phyloP scores from a whole-genome alignment of 1,139 yeast genomes.

The Pichia sorboxylosa region DNA sequence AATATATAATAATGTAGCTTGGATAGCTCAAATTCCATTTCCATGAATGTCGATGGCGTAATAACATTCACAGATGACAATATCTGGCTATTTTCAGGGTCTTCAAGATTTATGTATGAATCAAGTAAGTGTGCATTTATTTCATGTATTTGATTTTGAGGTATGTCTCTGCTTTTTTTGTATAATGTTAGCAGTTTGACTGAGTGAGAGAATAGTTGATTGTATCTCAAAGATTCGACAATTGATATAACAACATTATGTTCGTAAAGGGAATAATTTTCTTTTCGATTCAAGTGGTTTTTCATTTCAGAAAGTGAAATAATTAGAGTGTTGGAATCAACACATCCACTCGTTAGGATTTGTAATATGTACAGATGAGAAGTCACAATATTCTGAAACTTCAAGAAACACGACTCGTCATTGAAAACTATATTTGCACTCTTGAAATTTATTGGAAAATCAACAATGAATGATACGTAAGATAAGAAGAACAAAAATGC shows the following conservation, averaged over 20 bases:
- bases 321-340: slow-evolving; percentile 1
- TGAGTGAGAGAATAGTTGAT: slow-evolving; percentile 11
- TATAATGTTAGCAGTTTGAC: slow-evolving; percentile 7
- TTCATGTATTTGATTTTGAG: background rate
- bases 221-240: slow-evolving; percentile 9
- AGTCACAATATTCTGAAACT: slow-evolving; percentile 11
- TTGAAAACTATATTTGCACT: slow-evolving; percentile 11
- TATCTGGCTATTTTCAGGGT: background rate
- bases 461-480: slow-evolving; percentile 15
- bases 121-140: background rate
- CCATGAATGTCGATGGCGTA: no score
- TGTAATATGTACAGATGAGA: slow-evolving; percentile 17
- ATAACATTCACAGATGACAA: no score
- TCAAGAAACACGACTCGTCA: slow-evolving; percentile 7
- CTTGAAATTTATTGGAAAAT: slow-evolving; percentile 17
- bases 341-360: slow-evolving; percentile 3
- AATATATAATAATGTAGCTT: background rate
- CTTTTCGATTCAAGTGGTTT: slow-evolving; percentile 8
- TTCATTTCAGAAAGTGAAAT: slow-evolving; percentile 14
- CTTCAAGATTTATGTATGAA: background rate
- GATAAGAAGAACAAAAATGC: slow-evolving; percentile 20
- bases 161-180: background rate
- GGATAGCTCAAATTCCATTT: background rate
- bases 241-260: slow-evolving; percentile 10
- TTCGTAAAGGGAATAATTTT: slow-evolving; percentile 8